Conservation (phyloP, 495 filamentous ascomycete species). For the Hypoxylon perforatum region DNA sequence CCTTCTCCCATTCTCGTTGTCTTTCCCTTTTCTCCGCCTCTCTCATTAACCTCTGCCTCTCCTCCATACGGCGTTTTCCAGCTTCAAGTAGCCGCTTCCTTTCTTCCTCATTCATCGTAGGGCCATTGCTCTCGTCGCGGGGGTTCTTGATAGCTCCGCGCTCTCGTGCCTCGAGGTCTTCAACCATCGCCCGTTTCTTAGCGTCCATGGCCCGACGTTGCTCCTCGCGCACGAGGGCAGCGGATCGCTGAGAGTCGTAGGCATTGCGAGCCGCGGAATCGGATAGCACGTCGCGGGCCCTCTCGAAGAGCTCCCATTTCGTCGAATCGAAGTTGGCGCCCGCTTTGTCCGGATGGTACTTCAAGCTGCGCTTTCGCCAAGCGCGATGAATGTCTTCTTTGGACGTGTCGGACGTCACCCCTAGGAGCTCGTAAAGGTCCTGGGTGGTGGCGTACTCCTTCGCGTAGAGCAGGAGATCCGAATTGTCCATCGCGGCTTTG, state of each 20-base stretch:
- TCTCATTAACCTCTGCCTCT: slow-evolving; percentile 48
- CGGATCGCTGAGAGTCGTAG: slow-evolving; percentile 56
- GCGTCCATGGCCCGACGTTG: slow-evolving; percentile 45
- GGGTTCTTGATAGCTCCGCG: slow-evolving; percentile 41
- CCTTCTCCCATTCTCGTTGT: slow-evolving; percentile 26
- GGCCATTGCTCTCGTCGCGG: slow-evolving; percentile 38
- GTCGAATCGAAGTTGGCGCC: slow-evolving; percentile 57
- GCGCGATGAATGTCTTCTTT: slow-evolving; percentile 59
- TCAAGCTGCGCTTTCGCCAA: slow-evolving; percentile 57
- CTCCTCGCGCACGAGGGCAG: slow-evolving; percentile 49
- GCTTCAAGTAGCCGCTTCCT: slow-evolving; percentile 51
- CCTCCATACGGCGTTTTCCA: slow-evolving; percentile 50
- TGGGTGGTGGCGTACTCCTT: slow-evolving; percentile 53
- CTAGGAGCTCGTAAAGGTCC: slow-evolving; percentile 60
- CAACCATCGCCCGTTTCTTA: slow-evolving; percentile 45
- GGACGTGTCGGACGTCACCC: slow-evolving; percentile 52
- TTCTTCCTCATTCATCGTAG: slow-evolving; percentile 45
- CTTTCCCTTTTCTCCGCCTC: slow-evolving; percentile 56
- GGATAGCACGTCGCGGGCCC: slow-evolving; percentile 57
- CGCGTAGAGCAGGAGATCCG: slow-evolving; percentile 54
- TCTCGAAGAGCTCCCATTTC: slow-evolving; percentile 59
- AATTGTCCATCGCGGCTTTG: slow-evolving; percentile 38
- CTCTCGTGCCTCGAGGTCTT: slow-evolving; percentile 50
- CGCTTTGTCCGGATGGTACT: slow-evolving; percentile 64
- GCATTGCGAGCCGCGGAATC: slow-evolving; percentile 50